Evolutionary conservation across 176 grass and related monocot genomes (phyloP).

Genomic region (Chloris gayana): DNA sequence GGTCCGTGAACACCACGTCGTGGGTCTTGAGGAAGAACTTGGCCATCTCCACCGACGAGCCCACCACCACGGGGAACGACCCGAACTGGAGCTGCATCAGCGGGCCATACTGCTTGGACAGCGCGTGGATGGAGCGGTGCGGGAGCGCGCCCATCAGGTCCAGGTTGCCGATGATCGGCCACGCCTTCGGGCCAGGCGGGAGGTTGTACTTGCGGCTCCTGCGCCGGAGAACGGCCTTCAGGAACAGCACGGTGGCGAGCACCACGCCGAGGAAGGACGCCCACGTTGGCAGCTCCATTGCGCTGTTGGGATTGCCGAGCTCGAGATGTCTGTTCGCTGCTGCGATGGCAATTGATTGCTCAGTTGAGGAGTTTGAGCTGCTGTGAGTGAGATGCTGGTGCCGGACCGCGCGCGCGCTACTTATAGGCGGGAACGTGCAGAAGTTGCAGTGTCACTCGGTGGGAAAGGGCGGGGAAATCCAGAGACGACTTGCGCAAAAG

Average conservation of each 20-base stretch:
- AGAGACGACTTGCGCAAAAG: conserved; percentile 22
- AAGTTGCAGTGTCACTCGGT: conserved; percentile 20
- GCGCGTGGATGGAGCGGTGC: conserved; percentile 75
- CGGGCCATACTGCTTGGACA: conserved; percentile 56
- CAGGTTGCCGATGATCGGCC: conserved; percentile 83
- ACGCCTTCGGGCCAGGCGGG: conserved; percentile 61
- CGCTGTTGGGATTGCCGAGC: neutral
- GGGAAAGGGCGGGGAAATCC: conserved; percentile 33
- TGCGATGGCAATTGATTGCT: neutral
- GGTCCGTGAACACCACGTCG: conserved; percentile 63
- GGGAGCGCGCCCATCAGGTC: conserved; percentile 65
- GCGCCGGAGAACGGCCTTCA: conserved; percentile 32
- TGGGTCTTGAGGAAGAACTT: conserved; percentile 82
- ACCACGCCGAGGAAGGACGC: conserved; percentile 45
- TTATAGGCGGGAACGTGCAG: conserved; percentile 35
- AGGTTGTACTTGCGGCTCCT: conserved; percentile 48
- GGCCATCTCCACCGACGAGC: conserved; percentile 70
- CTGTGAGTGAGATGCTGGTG: conserved; percentile 12
- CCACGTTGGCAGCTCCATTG: conserved; percentile 56
- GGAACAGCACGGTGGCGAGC: conserved; percentile 44
- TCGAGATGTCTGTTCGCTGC: neutral
- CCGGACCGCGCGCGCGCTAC: neutral
- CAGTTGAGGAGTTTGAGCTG: neutral
- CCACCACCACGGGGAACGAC: conserved; percentile 62
- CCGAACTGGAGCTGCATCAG: conserved; percentile 66